A percentile compares a stretch with the other conserved stretches of the same genome.
These are phyloP conservation scores for Plasmodium reichenowi DNA, from an alignment of 169 alveolate genomes.

Conservation along the genomic window DNA sequence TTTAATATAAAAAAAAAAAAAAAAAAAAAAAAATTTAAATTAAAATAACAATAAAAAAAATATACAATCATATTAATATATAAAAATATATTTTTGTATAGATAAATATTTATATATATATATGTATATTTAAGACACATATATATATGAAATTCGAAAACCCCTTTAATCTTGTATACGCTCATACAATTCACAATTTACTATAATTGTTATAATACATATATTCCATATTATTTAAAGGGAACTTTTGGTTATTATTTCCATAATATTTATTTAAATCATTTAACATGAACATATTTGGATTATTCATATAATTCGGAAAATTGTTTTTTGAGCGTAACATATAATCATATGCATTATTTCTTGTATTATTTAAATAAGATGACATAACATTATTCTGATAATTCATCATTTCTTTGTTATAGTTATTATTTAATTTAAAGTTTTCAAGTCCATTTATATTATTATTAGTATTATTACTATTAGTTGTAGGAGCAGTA, in stretches of 20 bases:
- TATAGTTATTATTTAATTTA: not conserved
- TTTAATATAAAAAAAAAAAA: slow-evolving; percentile 19
- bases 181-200: slow-evolving; percentile 8
- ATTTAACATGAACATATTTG: slow-evolving; percentile 39
- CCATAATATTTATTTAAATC: slow-evolving; percentile 26
- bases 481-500: not conserved
- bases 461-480: not conserved
- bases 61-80: not conserved
- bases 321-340: slow-evolving; percentile 15
- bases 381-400: slow-evolving; percentile 19
- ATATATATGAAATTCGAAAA: not conserved
- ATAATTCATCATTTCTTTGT: slow-evolving; percentile 28
- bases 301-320: slow-evolving; percentile 26
- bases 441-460: not conserved
- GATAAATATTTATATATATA: not conserved
- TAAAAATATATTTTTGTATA: not conserved
- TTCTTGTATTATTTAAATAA: slow-evolving; percentile 26
- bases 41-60: not conserved
- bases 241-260: slow-evolving; percentile 33
- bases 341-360: slow-evolving; percentile 36
- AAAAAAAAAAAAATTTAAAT: not conserved
- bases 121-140: not conserved
- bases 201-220: slow-evolving; percentile 29
- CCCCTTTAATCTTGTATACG: not conserved
- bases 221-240: slow-evolving; percentile 37